These are phyloP conservation scores for Malus domestica DNA, from an alignment of 306 rosid species.

Conservation along the genomic window DNA sequence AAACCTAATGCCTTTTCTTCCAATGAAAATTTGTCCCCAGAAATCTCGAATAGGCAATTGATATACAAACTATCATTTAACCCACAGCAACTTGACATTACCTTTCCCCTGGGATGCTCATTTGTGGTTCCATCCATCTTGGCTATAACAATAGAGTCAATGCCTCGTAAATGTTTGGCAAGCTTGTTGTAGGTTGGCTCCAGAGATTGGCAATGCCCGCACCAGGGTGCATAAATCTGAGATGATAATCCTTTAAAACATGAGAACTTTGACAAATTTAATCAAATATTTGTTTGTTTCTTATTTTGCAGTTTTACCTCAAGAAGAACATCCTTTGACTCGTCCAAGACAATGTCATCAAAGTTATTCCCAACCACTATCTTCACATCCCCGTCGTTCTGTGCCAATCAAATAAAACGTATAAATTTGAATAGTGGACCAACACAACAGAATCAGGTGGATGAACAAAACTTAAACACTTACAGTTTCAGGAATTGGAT, in stretches of 20 bases:
- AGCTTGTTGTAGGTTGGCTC: conserved; percentile 94
- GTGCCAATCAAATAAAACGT: conserved; percentile 8
- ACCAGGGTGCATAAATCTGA: conserved; percentile 99
- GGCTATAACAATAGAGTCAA: conserved; percentile 83
- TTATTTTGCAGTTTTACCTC: conserved; percentile 47
- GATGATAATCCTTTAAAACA: conserved; percentile 7
- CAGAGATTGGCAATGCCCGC: conserved; percentile 93
- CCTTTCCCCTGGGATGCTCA: conserved; percentile 98
- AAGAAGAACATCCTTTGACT: conserved; percentile 96
- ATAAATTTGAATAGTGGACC: conserved; percentile 13
- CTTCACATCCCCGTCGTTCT: conserved; percentile 90
- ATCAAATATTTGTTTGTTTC: not conserved
- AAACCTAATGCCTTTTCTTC: not conserved
- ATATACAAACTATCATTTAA: not conserved
- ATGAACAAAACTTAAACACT: conserved; percentile 25
- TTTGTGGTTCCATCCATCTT: conserved; percentile 99
- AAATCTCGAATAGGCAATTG: not conserved
- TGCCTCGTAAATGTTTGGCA: conserved; percentile 67
- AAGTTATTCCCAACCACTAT: conserved; percentile 88
- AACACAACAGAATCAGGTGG: conserved; percentile 8
- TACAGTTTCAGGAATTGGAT: conserved; percentile 85
- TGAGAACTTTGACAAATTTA: conserved; percentile 11
- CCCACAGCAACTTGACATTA: conserved; percentile 19
- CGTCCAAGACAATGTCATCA: conserved; percentile 89
- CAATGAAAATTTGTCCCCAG: not conserved